Conservation (phyloP, 129 eudicot species). For the Lonicera japonica region DNA sequence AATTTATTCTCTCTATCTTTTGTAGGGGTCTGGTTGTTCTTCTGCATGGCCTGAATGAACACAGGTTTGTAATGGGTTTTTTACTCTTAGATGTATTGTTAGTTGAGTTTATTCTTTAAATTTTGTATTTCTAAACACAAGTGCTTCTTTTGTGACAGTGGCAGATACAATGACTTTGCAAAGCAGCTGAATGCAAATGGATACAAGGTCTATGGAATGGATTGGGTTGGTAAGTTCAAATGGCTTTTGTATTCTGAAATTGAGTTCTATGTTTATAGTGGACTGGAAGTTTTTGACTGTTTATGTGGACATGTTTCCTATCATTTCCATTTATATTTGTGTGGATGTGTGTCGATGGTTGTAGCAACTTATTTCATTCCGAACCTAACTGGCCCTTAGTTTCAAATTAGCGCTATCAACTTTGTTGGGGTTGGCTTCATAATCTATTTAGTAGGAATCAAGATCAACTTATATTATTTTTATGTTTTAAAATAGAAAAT, state of each 20-base stretch:
- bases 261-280: no score
- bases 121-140: not conserved
- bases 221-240: conserved; percentile 86
- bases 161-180: conserved; percentile 77
- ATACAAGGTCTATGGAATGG: conserved; percentile 85
- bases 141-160: conserved; percentile 39
- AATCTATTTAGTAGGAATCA: no score
- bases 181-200: conserved; percentile 80
- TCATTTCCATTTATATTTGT: no score
- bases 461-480: no score
- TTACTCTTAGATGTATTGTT: not conserved
- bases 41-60: conserved; percentile 90
- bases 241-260: not conserved
- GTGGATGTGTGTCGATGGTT: no score
- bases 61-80: conserved; percentile 40
- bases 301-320: not conserved
- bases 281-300: not conserved
- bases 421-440: no score
- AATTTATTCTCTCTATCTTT: conserved; percentile 6
- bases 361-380: no score
- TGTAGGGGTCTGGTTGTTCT: conserved; percentile 79
- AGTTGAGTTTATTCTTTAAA: not conserved
- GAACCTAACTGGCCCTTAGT: no score
- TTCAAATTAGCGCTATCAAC: no score
- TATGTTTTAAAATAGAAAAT: no score